These are phyloP conservation scores for Carex myosuroides DNA, from an alignment of 176 grass and related monocot species.

Conservation along the genomic window DNA sequence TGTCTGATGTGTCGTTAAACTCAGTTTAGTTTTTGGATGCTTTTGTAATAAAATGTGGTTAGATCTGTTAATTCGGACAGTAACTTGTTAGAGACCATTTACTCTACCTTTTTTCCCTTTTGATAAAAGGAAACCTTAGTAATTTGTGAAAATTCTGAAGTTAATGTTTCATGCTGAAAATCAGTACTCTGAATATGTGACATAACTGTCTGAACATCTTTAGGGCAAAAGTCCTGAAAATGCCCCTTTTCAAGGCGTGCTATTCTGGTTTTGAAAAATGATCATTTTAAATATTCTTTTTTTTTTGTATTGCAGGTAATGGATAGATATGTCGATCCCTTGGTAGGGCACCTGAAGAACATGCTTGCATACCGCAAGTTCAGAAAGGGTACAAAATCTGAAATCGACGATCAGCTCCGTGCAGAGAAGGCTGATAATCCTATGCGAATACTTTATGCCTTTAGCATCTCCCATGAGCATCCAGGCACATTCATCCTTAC, in stretches of 20 bases:
- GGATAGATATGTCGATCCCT: slow-evolving; percentile 90
- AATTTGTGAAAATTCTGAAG: neutral
- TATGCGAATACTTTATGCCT: slow-evolving; percentile 87
- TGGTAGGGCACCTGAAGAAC: slow-evolving; percentile 71
- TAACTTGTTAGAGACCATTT: neutral
- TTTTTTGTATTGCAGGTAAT: slow-evolving; percentile 51
- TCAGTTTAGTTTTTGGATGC: neutral
- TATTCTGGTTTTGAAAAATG: neutral
- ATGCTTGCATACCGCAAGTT: slow-evolving; percentile 92
- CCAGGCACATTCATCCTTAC: slow-evolving; percentile 88
- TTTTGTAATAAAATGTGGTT: neutral
- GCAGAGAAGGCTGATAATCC: slow-evolving; percentile 81
- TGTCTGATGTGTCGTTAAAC: neutral
- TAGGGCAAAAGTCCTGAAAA: neutral
- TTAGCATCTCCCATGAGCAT: slow-evolving; percentile 85
- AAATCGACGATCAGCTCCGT: slow-evolving; percentile 67
- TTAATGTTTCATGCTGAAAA: neutral
- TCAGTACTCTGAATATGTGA: neutral
- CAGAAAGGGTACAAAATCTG: slow-evolving; percentile 69
- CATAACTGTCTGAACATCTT: neutral
- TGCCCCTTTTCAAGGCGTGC: neutral
- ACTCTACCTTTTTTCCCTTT: neutral
- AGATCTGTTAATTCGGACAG: neutral
- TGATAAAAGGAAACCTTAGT: neutral
- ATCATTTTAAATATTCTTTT: neutral